Conservation (phyloP, 1,284 basidiomycete genomes). For the Golubevia sp. region DNA sequence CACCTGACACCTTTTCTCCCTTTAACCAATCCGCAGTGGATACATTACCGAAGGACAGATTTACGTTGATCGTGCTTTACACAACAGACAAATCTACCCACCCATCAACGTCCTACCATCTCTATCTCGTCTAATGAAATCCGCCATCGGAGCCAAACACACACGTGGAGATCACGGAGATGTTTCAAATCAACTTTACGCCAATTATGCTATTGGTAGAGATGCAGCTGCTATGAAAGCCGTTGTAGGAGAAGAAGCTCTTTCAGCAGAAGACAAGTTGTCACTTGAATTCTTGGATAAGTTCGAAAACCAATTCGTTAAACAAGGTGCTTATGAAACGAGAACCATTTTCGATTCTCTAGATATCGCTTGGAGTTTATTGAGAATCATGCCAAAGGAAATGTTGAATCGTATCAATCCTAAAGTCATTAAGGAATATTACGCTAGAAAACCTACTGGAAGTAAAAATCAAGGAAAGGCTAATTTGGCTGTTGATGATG, state of each 20-base stretch:
- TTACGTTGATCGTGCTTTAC: conserved; percentile 86
- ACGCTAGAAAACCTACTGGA: conserved; percentile 32
- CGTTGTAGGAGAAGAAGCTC: conserved; percentile 96
- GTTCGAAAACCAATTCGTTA: conserved; percentile 58
- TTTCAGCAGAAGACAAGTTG: conserved; percentile 78
- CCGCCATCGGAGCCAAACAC: conserved; percentile 94
- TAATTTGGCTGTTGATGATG: conserved; percentile 13
- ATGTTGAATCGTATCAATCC: conserved; percentile 78
- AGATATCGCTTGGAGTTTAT: conserved; percentile 93
- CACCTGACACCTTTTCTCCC: too few species aligned
- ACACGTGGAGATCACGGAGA: conserved; percentile 98
- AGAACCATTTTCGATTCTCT: conserved; percentile 96
- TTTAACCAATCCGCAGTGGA: conserved; percentile 64
- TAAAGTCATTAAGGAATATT: conserved; percentile 60
- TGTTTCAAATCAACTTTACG: conserved; percentile 78
- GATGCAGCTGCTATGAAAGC: conserved; percentile 99
- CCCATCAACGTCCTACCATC: conserved; percentile 99
- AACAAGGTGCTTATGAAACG: conserved; percentile 85
- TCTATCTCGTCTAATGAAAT: conserved; percentile 98
- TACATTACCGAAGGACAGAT: conserved; percentile 99
- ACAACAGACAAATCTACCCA: conserved; percentile 97
- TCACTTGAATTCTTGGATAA: conserved; percentile 56
- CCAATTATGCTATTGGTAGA: conserved; percentile 94
- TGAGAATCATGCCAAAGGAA: conserved; percentile 99
- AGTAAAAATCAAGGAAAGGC: conserved; percentile 1